Evolutionary conservation across 129 eudicot species (phyloP).

Genomic region (Pittosporum tobira): DNA sequence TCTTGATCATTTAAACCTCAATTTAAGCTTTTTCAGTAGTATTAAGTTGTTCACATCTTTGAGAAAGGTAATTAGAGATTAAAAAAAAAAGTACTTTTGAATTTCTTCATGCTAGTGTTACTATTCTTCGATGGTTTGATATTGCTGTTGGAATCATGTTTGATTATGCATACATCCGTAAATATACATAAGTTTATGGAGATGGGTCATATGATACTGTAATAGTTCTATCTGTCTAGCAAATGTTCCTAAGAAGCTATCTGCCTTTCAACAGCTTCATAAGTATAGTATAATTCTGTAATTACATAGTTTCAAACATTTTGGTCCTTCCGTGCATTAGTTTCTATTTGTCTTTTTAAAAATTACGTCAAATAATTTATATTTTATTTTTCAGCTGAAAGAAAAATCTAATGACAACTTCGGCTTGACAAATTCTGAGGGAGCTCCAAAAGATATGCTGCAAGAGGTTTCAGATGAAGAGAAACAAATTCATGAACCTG

Average conservation of each 20-base stretch:
- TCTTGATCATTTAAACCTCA: too few species aligned
- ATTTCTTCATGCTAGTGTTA: too few species aligned
- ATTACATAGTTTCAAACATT: too few species aligned
- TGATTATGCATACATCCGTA: too few species aligned
- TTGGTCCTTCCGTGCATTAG: too few species aligned
- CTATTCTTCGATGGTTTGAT: too few species aligned
- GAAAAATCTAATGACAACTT: constrained; percentile 55
- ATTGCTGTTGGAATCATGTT: too few species aligned
- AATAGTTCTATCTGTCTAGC: too few species aligned
- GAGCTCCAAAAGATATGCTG: constrained; percentile 32
- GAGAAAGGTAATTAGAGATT: neutral
- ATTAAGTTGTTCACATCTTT: neutral
- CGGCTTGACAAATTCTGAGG: constrained; percentile 43
- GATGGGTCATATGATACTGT: too few species aligned
- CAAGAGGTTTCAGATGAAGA: constrained; percentile 40
- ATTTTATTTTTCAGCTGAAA: constrained; percentile 45
- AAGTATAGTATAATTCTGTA: neutral
- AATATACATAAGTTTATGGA: too few species aligned
- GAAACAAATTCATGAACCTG: constrained; percentile 31
- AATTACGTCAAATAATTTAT: neutral
- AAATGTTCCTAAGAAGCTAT: neutral
- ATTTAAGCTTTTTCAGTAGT: neutral
- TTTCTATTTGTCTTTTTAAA: too few species aligned
- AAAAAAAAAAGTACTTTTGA: too few species aligned
- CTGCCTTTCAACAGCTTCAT: neutral